Base-by-base conservation (phyloP, 768 basidiomycete genomes). In the Lactarius sanguifluus region DNA sequence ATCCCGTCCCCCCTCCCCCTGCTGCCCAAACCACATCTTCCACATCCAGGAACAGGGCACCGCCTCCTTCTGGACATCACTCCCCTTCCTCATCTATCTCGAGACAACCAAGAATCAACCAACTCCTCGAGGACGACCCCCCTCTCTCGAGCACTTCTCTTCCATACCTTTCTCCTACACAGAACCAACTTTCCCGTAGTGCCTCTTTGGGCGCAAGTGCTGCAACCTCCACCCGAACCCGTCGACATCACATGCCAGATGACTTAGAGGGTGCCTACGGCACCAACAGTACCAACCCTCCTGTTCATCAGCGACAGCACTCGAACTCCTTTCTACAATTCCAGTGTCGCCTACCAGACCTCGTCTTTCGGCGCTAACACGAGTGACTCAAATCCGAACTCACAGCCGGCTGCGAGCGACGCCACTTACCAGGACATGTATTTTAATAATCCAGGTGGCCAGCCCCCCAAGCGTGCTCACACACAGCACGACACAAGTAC, bases 241-340 rank as follows among this genome's bases (percentile, higher is more conserved):
- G 87, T 69, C 86, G 88, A 71, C 89, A 86, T 73, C 88, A 88
- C 75, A 82, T 86, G 68, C 83, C 83, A 64, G 88, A 89, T 69
- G 89, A 90, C 78, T 77, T 89, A 52, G 88, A 90, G 66, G 79
- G 81, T 66, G 81, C 81, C 65, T 80, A 80, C 71, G 75, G 76
- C 76, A 75, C 76, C 59, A 79, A 79, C 68, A 75, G 73, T 61
- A 72, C 73, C 16, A 16, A 69, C 1, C 64, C 82, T 52, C 79
- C 81, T 65, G 75, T 79, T 23, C 84, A 82, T 38, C 66, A 72
- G 57, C 73, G 71, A 30, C 72, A 73, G 62, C 68, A 69, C 5
- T 69, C 73, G 38, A 80, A 77, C 64, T 79, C 86, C 2, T 85
- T 85, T 86, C 68, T 90, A 89, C 75, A 81, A 86, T 5, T 75